A percentile compares a stretch with the other conserved stretches of the same genome.
Conservation (phyloP, 495 filamentous ascomycete species). For the Aspergillus haitiensis region DNA sequence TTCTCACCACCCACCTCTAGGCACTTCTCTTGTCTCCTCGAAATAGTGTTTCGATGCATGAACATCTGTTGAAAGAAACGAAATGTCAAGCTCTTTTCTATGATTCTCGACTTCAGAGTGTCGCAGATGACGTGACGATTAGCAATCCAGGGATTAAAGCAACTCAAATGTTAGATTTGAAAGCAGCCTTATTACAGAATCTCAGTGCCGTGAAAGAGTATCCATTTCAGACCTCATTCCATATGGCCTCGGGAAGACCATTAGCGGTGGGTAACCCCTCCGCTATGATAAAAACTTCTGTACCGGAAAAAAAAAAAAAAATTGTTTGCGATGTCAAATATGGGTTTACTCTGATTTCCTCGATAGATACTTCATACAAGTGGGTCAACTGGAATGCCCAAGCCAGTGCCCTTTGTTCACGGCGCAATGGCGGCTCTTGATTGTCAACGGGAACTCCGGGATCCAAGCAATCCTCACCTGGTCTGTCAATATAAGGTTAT, state of each 20-base stretch:
- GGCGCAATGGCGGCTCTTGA: constrained; percentile 8
- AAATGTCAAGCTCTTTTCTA: constrained; percentile 5
- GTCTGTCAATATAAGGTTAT: constrained; percentile 1
- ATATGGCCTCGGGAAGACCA: not conserved
- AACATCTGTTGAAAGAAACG: constrained; percentile 12
- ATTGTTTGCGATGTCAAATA: too few relatives aligned
- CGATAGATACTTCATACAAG: constrained; percentile 36
- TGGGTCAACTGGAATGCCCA: constrained; percentile 43
- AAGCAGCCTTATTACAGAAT: not conserved
- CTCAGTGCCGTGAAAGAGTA: not conserved
- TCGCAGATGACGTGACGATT: too few relatives aligned
- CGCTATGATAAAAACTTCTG: too few relatives aligned
- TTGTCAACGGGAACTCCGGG: not conserved
- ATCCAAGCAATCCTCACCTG: not conserved
- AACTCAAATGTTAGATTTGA: not conserved
- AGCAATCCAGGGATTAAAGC: not conserved
- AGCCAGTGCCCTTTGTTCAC: constrained; percentile 30
- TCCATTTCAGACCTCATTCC: constrained; percentile 14
- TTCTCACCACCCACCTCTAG: not conserved
- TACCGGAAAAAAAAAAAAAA: too few relatives aligned
- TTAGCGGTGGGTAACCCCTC: not conserved
- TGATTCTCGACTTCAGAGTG: not conserved
- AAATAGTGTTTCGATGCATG: constrained; percentile 10
- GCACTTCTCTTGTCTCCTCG: constrained; percentile 14
- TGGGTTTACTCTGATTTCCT: too few relatives aligned